phyloP scores from a whole-genome alignment of 257 asterid genomes.

The Solanum peruvianum region DNA sequence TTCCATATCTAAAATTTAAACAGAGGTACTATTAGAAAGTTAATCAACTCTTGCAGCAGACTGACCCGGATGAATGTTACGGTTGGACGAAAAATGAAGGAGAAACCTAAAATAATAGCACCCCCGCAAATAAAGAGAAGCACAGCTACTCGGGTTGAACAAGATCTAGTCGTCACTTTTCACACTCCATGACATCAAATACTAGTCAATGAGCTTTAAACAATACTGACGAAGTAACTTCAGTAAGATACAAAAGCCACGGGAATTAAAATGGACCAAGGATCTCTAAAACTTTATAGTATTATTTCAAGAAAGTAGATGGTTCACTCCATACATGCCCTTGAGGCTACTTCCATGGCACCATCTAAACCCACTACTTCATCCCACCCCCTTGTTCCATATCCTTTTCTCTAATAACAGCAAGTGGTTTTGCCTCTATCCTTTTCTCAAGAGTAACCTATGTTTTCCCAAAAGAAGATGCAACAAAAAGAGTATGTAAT shows the following conservation, averaged over 20 bases:
- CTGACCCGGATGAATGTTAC: accelerated
- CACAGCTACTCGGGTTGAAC: neutral
- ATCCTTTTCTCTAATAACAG: neutral
- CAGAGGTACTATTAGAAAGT: neutral
- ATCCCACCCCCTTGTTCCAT: neutral
- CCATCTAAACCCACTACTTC: neutral
- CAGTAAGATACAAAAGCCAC: neutral
- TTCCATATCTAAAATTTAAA: neutral
- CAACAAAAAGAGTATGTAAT: neutral
- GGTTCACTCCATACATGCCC: neutral
- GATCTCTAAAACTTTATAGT: neutral
- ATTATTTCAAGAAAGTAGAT: neutral
- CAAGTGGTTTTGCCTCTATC: neutral
- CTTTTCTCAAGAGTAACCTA: neutral
- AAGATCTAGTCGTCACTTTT: neutral
- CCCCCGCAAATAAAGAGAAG: neutral
- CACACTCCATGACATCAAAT: neutral
- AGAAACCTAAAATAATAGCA: neutral
- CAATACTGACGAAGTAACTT: neutral
- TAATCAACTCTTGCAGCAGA: neutral
- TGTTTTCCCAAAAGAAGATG: neutral
- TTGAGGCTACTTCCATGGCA: neutral
- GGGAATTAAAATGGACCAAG: neutral
- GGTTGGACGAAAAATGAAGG: neutral
- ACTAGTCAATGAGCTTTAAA: neutral